phyloP scores from a whole-genome alignment of 1,284 basidiomycete genomes.

The Trametes hirsuta region DNA sequence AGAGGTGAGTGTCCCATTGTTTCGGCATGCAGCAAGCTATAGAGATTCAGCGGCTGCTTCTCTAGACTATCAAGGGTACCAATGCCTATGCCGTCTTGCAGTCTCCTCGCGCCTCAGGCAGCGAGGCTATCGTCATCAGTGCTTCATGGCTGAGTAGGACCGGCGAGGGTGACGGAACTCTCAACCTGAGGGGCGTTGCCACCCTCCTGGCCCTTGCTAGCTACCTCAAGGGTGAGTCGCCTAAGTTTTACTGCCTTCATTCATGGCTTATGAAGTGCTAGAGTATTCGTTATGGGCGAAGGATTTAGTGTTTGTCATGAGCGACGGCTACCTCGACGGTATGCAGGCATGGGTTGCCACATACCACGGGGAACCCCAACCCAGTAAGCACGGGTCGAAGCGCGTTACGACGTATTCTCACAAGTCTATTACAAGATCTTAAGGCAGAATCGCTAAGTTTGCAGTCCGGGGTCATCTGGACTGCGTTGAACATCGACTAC shows the following conservation, averaged over 20 bases:
- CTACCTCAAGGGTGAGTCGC: slow-evolving; percentile 73
- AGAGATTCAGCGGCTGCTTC: slow-evolving; percentile 21
- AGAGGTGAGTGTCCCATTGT: slow-evolving; percentile 41
- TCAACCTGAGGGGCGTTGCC: slow-evolving; percentile 89
- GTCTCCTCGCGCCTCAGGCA: slow-evolving; percentile 86
- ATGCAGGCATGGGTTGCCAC: slow-evolving; percentile 89
- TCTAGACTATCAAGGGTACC: slow-evolving; percentile 54
- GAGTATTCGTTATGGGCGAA: slow-evolving; percentile 93
- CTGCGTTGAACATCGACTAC: slow-evolving; percentile 93
- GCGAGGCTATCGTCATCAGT: slow-evolving; percentile 88
- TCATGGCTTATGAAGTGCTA: slow-evolving; percentile 35
- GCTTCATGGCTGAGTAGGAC: slow-evolving; percentile 84
- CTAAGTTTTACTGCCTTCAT: not conserved
- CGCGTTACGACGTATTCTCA: not conserved
- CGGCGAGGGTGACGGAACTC: slow-evolving; percentile 55
- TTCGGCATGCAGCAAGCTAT: not conserved
- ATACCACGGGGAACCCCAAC: slow-evolving; percentile 76
- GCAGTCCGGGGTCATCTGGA: slow-evolving; percentile 90
- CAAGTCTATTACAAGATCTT: slow-evolving; percentile 52
- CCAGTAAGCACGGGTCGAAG: slow-evolving; percentile 50
- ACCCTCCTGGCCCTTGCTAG: slow-evolving; percentile 81
- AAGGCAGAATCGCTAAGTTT: slow-evolving; percentile 63
- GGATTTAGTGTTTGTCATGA: slow-evolving; percentile 90
- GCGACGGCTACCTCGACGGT: slow-evolving; percentile 88
- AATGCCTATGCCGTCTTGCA: slow-evolving; percentile 86